A percentile compares a stretch with the other conserved stretches of the same genome.
phyloP scores from a whole-genome alignment of 1,284 basidiomycete species.

The Ustilago esculenta region DNA sequence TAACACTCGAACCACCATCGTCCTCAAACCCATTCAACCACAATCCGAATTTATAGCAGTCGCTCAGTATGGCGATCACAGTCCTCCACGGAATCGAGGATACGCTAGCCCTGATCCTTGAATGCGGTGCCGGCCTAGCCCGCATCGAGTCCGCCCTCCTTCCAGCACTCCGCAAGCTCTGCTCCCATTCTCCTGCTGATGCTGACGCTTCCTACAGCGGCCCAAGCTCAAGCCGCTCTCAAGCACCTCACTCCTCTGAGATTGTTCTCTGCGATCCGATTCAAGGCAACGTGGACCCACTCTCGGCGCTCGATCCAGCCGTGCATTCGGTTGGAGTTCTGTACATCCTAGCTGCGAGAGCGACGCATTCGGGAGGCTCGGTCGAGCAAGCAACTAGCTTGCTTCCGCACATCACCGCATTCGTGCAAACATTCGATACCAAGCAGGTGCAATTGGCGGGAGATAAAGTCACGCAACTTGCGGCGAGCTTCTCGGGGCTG shows the following conservation, averaged over 20 bases:
- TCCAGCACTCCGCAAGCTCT: conserved; percentile 37
- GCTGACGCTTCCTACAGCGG: conserved; percentile 13
- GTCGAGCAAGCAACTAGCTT: conserved; percentile 11
- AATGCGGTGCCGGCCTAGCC: conserved; percentile 19
- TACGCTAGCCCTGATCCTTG: conserved; percentile 42
- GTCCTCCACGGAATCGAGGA: conserved; percentile 44
- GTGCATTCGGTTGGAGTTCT: conserved; percentile 41
- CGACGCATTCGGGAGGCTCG: conserved; percentile 8
- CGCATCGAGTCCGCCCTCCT: conserved; percentile 30
- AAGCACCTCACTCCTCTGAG: conserved; percentile 3
- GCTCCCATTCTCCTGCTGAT: conserved; percentile 7
- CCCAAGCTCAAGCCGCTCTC: conserved; percentile 12
- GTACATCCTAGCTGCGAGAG: conserved; percentile 42
- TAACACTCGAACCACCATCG: conserved; percentile 9
- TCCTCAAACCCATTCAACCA: background rate
- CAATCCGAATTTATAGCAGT: no score
- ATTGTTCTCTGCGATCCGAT: conserved; percentile 23
- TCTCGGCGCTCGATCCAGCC: conserved; percentile 40
- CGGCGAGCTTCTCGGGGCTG: conserved; percentile 10
- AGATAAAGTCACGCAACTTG: conserved; percentile 35
- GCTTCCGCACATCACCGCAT: conserved; percentile 27
- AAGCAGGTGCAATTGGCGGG: conserved; percentile 26
- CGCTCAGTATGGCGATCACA: conserved; percentile 19
- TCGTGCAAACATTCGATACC: conserved; percentile 18
- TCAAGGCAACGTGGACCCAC: conserved; percentile 35